Conservation (phyloP, 2,329 filamentous ascomycete species). For the Alternaria triticimaculans region DNA sequence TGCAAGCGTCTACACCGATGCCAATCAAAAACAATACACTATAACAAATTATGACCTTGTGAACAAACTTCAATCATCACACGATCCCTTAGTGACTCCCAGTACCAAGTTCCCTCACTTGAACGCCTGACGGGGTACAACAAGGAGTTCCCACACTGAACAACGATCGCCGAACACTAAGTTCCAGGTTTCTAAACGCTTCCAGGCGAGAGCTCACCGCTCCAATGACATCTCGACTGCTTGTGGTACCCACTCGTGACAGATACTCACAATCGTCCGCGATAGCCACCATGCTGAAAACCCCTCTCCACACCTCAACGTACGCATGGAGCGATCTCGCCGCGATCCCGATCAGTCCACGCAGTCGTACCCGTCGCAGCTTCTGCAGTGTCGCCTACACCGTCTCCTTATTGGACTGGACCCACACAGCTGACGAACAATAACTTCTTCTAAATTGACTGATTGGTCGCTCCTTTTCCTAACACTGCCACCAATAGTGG, state of each 20-base stretch:
- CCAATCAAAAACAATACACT: background rate
- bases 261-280: slow-evolving; percentile 8
- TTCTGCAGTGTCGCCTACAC: slow-evolving; percentile 17
- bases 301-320: slow-evolving; percentile 11
- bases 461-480: slow-evolving; percentile 13
- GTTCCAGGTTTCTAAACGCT: background rate
- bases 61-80: background rate
- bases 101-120: background rate
- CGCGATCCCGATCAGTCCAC: slow-evolving; percentile 10
- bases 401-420: slow-evolving; percentile 5
- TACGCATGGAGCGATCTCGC: slow-evolving; percentile 12
- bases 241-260: slow-evolving; percentile 8
- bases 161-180: slow-evolving; percentile 9
- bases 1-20: slow-evolving; percentile 1
- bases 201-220: slow-evolving; percentile 6
- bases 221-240: slow-evolving; percentile 5
- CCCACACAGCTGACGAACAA: slow-evolving; percentile 1
- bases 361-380: slow-evolving; percentile 16
- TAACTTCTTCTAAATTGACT: background rate
- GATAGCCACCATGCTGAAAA: background rate
- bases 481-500: slow-evolving; percentile 3
- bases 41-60: background rate
- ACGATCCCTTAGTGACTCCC: background rate
- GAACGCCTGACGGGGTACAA: background rate
- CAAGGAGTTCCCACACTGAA: background rate